Base-by-base conservation (phyloP, 192 early-diverging fungal genomes). In the Gamsiella multidivaricata region DNA sequence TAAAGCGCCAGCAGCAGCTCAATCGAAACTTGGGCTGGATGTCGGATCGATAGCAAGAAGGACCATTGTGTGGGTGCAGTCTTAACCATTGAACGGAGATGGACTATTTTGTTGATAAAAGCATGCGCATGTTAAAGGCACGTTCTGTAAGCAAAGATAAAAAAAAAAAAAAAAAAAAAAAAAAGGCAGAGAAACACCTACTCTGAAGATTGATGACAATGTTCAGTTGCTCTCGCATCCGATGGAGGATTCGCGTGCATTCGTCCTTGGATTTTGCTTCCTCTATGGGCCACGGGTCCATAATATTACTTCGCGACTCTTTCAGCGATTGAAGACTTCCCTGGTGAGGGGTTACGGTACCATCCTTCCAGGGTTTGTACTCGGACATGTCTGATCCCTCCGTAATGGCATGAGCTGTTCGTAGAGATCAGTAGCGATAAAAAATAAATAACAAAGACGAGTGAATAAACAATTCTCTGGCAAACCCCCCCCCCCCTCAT, bases 201-300 rank as follows among this genome's bases (percentile, higher is more conserved):
- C 74, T 78, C 32, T 78, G 74, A 2, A 78, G 64, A 34, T 78
- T 78, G 56, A 78, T 78, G 23, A 78, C 74, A 50, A 78, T 60
- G 33, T 78, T 78, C 29, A 78, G 41, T 56, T 78, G 74, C 47
- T 78, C 74, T 20, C 74, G 74, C 74, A 78, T 78, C 4, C 74
- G 74, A 68, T 78, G 74, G 10, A 78, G 61, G 10, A 78, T 45
- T 20, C 65, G 50, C 7, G 66, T 69, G 28, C 74, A 78, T 47
- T 78, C 74, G 17, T 78, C 74, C 26, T 31, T 62, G 2, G 74
- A 53, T 28, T 69, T 78, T 12, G 66, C 22, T 34, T 68, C 59
- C 60, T 78, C 74, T 6, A 18, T 23, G 0, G 74, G 74, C 74
- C 74, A 78, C 17, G 74, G 74, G 2, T 78, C 66, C 59, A 78